Conservation (phyloP, 495 filamentous ascomycete species). For the Amphirosellinia nigrospora region DNA sequence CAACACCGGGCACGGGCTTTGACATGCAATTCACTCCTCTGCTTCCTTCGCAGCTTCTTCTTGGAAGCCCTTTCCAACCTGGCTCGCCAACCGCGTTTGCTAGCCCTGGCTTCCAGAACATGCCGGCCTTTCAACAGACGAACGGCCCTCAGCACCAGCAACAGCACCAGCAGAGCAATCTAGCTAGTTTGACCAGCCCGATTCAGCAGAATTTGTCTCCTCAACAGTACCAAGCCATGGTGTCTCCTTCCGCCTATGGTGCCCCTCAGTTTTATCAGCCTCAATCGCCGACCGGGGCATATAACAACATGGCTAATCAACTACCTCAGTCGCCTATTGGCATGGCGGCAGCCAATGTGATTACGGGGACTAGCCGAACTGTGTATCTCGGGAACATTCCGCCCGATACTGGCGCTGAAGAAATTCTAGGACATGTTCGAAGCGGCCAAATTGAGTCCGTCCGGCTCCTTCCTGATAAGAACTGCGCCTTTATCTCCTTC, state of each 20-base stretch:
- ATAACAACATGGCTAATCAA: conserved; percentile 67
- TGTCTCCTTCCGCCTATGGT: conserved; percentile 76
- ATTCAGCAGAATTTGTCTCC: conserved; percentile 66
- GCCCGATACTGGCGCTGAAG: conserved; percentile 95
- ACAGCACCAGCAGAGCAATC: conserved; percentile 26
- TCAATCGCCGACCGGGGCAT: conserved; percentile 83
- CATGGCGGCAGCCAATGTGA: conserved; percentile 75
- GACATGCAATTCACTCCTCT: conserved; percentile 99
- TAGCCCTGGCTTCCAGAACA: conserved; percentile 88
- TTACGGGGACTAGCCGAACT: conserved; percentile 91
- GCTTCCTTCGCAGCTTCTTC: conserved; percentile 89
- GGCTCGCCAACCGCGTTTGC: conserved; percentile 89
- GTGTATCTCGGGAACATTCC: conserved; percentile 98
- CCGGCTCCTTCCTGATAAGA: conserved; percentile 94
- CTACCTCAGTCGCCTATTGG: conserved; percentile 70
- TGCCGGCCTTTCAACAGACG: conserved; percentile 72
- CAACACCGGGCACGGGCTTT: conserved; percentile 83
- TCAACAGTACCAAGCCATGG: conserved; percentile 76
- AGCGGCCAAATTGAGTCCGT: conserved; percentile 99
- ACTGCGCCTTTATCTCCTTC: conserved; percentile 99
- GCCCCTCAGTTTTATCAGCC: conserved; percentile 77
- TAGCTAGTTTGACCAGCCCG: conserved; percentile 50
- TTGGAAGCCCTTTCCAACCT: conserved; percentile 96
- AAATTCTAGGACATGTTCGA: conserved; percentile 94
- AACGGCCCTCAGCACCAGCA: conserved; percentile 50